A percentile compares a stretch with the other conserved stretches of the same genome.
phyloP scores from a whole-genome alignment of 768 basidiomycete genomes.

The Suillus discolor region DNA sequence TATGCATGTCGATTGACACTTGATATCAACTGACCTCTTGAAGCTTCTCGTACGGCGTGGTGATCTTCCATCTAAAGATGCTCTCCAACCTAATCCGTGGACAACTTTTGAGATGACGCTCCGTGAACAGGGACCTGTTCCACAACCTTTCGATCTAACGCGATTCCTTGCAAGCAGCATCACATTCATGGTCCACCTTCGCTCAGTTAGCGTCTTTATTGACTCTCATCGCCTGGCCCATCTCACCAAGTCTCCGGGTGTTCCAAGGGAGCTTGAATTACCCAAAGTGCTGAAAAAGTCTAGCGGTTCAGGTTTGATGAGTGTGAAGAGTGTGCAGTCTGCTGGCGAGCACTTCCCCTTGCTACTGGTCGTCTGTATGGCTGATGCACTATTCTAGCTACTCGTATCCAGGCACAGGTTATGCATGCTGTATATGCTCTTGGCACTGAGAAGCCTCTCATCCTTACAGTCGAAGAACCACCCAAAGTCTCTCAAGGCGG shows the following conservation, averaged over 20 bases:
- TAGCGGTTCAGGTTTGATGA: constrained; percentile 69
- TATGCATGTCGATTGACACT: constrained; percentile 24
- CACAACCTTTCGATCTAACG: constrained; percentile 82
- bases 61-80: constrained; percentile 45
- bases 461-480: constrained; percentile 31
- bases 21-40: constrained; percentile 8
- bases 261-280: constrained; percentile 51
- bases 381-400: constrained; percentile 41
- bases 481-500: constrained; percentile 35
- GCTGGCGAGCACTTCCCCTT: constrained; percentile 48
- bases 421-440: constrained; percentile 76
- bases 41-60: constrained; percentile 87
- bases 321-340: constrained; percentile 59
- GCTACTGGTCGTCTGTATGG: constrained; percentile 6
- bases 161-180: constrained; percentile 90
- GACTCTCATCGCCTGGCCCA: constrained; percentile 74
- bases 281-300: constrained; percentile 57
- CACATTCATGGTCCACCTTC: constrained; percentile 87
- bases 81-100: constrained; percentile 52
- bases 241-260: constrained; percentile 63
- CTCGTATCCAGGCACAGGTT: constrained; percentile 82
- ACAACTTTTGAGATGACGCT: constrained; percentile 90
- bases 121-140: constrained; percentile 79
- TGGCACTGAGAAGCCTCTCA: constrained; percentile 59
- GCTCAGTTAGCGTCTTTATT: constrained; percentile 78